Evolutionary conservation across 495 filamentous ascomycete genomes (phyloP).

Genomic region (Corynascus novoguineensis): DNA sequence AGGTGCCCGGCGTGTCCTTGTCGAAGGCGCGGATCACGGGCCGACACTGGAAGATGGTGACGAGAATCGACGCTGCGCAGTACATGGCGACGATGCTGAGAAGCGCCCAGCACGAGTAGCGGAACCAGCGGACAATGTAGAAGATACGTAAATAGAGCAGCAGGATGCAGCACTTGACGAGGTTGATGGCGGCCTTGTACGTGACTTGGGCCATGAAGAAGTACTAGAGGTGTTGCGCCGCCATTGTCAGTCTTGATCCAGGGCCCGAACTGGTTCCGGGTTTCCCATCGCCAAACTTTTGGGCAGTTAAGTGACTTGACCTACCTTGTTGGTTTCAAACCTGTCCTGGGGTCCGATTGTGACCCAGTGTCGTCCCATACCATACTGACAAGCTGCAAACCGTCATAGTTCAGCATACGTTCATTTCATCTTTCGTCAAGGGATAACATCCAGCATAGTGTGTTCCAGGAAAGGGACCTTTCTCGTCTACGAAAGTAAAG

Average conservation of each 20-base stretch:
- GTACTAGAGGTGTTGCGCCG: constrained; percentile 14
- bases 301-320: not conserved
- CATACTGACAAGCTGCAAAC: constrained; percentile 1
- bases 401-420: constrained; percentile 1
- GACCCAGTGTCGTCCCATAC: constrained; percentile 5
- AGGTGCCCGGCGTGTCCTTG: constrained; percentile 27
- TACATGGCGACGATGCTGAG: constrained; percentile 23
- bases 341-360: not conserved
- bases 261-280: not conserved
- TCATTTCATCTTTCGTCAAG: not conserved
- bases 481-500: too few relatives aligned
- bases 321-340: constrained; percentile 4
- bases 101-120: constrained; percentile 18
- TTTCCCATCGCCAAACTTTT: not conserved
- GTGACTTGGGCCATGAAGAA: constrained; percentile 30
- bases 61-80: constrained; percentile 22
- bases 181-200: constrained; percentile 30
- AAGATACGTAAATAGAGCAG: constrained; percentile 34
- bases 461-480: not conserved
- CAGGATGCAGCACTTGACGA: constrained; percentile 29
- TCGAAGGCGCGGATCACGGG: constrained; percentile 28
- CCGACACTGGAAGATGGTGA: constrained; percentile 30
- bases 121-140: constrained; percentile 19
- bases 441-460: not conserved
- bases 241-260: not conserved